Evolutionary conservation across 2,329 filamentous ascomycete genomes (phyloP), one percentile per base, ranked within the genome.

Genomic region (Pseudogymnoascus sp.): DNA sequence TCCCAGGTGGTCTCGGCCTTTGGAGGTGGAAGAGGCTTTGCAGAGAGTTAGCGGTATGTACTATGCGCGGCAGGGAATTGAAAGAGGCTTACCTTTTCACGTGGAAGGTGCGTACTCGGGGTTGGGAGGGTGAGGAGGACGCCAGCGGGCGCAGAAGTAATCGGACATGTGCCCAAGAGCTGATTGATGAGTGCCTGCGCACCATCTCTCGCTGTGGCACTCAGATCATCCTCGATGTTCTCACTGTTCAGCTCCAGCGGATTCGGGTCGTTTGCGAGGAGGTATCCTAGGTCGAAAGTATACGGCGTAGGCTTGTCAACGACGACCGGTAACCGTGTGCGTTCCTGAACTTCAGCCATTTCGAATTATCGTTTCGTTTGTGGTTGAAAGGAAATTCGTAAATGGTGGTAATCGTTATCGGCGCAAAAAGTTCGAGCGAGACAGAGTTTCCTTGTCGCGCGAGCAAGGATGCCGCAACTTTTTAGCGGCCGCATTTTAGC

Each of bases 151-250:
- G 86, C 87, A 54, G 88, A 88, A 65, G 81, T 84, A 70, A 97
- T 87, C 26, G 90, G 84, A 78, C 92, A 95, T 54, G 91, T 93
- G 14, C 88, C 91, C 40, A 99, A 86, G 66, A 99, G 87, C 77
- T 97, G 93, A 82, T 96, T 96, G 76, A 99, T 86, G 65, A 99
- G 86, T 31, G 86, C 87, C 79, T 99, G 95, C 11, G 93, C 91
- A 76, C 91, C 92, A 77, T 96, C 91, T 72, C 93, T 90, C 63
- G 95, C 92, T 21, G 87, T 85, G 42, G 83, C 78, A 66, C 87
- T 82, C 66, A 97, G 86, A 64, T 84, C 83, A 29, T 81, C 78
- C 76, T 96, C 91, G 67, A 87, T 77, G 39, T 79, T 72, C 31
- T 75, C 67, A 66, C 77, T 77, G 61, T 83, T 77, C 67, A 86